phyloP scores from a whole-genome alignment of 768 basidiomycete species.

The Crepidotus variabilis region DNA sequence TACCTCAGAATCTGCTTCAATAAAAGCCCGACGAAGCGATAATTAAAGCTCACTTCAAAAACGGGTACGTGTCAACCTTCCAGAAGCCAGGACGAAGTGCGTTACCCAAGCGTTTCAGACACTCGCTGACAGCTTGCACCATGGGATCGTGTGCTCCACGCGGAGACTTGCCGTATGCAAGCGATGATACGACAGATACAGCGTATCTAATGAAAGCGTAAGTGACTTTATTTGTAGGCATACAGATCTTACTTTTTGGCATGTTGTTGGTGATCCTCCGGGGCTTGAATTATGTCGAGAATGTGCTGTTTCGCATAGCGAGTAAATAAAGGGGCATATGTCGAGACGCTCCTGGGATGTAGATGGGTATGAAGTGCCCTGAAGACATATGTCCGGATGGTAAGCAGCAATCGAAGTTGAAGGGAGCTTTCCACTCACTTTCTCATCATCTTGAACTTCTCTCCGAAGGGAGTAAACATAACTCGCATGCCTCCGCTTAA shows the following conservation, averaged over 20 bases:
- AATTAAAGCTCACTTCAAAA: constrained; percentile 27
- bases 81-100: constrained; percentile 41
- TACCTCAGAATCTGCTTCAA: constrained; percentile 24
- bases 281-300: constrained; percentile 38
- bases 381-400: background rate
- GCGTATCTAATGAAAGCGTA: constrained; percentile 33
- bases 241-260: constrained; percentile 36
- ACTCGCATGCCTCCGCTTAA: constrained; percentile 57
- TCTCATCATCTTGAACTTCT: constrained; percentile 58
- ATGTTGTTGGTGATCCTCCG: constrained; percentile 49
- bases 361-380: constrained; percentile 61
- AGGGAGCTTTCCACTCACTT: constrained; percentile 29
- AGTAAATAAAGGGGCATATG: constrained; percentile 48
- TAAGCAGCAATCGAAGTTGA: background rate
- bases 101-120: constrained; percentile 41
- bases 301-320: constrained; percentile 39
- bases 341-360: constrained; percentile 45
- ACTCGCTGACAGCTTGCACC: constrained; percentile 40
- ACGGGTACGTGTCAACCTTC: constrained; percentile 44
- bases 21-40: background rate
- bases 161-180: constrained; percentile 45
- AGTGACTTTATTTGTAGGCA: background rate
- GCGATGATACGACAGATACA: constrained; percentile 45
- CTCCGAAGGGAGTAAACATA: constrained; percentile 51
- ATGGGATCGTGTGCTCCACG: constrained; percentile 42